Conservation (phyloP, 2,329 filamentous ascomycete genomes). For the Thielaviopsis euricoi region DNA sequence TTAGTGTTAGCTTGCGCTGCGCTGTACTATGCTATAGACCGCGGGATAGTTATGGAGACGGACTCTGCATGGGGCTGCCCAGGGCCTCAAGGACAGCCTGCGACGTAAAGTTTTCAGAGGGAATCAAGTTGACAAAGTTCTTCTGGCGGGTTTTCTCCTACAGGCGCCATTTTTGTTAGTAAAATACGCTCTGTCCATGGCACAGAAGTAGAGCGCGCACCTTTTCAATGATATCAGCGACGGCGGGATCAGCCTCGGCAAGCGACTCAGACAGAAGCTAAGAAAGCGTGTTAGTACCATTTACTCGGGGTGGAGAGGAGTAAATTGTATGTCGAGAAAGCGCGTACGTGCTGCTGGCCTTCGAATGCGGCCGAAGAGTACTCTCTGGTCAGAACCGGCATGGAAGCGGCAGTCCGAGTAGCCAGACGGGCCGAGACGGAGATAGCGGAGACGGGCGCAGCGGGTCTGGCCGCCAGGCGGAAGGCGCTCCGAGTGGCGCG, state of each 20-base stretch:
- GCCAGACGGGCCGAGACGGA: not conserved
- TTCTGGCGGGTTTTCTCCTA: slow-evolving; percentile 93
- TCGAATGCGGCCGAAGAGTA: slow-evolving; percentile 33
- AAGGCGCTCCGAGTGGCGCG: slow-evolving; percentile 13
- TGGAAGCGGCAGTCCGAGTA: not conserved
- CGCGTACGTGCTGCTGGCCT: slow-evolving; percentile 39
- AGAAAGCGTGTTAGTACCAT: not conserved
- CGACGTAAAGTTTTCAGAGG: slow-evolving; percentile 90
- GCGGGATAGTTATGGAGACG: slow-evolving; percentile 15
- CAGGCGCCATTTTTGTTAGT: not conserved
- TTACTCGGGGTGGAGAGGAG: too few species aligned
- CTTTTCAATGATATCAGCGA: slow-evolving; percentile 83
- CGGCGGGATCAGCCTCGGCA: slow-evolving; percentile 67
- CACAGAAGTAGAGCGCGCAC: slow-evolving; percentile 33
- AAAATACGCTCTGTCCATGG: too few species aligned
- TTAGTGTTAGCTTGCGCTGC: slow-evolving; percentile 11
- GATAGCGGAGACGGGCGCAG: not conserved
- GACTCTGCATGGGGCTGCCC: slow-evolving; percentile 90
- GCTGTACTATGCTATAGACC: too few species aligned
- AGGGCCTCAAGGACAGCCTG: slow-evolving; percentile 83
- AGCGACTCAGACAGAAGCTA: slow-evolving; percentile 69
- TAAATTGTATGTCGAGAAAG: not conserved
- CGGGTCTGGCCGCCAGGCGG: slow-evolving; percentile 9
- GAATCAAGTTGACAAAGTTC: slow-evolving; percentile 95
- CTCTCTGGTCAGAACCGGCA: not conserved